Conservation (phyloP, 2,329 filamentous ascomycete species). For the Chrysoporthe cubensis region DNA sequence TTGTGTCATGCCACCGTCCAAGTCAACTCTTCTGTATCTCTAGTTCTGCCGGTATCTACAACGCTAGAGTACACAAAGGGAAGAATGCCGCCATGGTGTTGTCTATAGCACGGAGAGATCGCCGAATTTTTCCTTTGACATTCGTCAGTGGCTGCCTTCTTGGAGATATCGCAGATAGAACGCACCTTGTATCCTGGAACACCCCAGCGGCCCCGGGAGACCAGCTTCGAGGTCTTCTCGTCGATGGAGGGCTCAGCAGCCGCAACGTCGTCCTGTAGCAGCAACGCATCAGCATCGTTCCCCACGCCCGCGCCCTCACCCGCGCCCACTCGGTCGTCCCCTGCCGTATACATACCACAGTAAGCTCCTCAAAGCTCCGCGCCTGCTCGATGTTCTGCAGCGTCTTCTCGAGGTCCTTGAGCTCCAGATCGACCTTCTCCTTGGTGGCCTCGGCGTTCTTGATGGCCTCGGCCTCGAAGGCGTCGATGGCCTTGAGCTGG, state of each 20-base stretch:
- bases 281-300: slow-evolving; percentile 36
- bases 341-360: slow-evolving; percentile 73
- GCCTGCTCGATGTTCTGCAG: slow-evolving; percentile 97
- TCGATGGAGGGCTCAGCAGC: slow-evolving; percentile 95
- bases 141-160: slow-evolving; percentile 48
- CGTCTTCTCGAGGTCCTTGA: slow-evolving; percentile 91
- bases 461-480: slow-evolving; percentile 94
- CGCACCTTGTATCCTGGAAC: slow-evolving; percentile 98
- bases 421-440: slow-evolving; percentile 91
- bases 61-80: slow-evolving; percentile 70
- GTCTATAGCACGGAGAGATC: slow-evolving; percentile 92
- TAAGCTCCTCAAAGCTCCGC: slow-evolving; percentile 94
- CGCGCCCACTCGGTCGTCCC: background rate
- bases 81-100: slow-evolving; percentile 45
- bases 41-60: slow-evolving; percentile 63
- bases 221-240: slow-evolving; percentile 91
- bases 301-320: slow-evolving; percentile 19
- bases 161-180: slow-evolving; percentile 23
- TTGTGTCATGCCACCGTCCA: slow-evolving; percentile 21
- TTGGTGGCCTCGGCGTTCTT: slow-evolving; percentile 98
- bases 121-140: slow-evolving; percentile 91
- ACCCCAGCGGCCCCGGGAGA: slow-evolving; percentile 97
- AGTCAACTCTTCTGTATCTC: slow-evolving; percentile 27
- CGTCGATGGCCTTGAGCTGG: slow-evolving; percentile 97
- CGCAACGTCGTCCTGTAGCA: slow-evolving; percentile 83